Percentiles rank a stretch among this genome's conserved stretches.
Conservation (phyloP, 2,329 filamentous ascomycete species). For the Ascochyta rabiei region DNA sequence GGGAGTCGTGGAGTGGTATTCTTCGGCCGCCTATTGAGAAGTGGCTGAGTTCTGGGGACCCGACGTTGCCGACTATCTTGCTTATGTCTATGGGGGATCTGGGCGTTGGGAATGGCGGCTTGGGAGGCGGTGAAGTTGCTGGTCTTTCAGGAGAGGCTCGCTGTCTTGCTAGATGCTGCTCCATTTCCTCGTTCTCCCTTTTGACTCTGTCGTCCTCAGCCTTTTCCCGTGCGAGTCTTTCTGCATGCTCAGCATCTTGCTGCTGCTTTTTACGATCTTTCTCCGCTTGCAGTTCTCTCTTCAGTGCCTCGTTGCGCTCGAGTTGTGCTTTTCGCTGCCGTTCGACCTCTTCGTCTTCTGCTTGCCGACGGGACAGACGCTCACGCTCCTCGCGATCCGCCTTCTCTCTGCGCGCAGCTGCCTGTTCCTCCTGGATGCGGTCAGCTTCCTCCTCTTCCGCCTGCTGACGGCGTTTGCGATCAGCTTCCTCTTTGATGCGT, state of each 20-base stretch:
- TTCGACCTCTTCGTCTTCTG: not conserved
- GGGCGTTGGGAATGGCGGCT: not conserved
- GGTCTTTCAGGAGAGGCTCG: not conserved
- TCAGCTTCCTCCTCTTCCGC: conserved; percentile 5
- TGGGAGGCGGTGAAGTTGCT: not conserved
- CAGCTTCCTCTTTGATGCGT: not conserved
- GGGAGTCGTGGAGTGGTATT: conserved; percentile 31
- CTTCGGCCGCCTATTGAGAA: conserved; percentile 29
- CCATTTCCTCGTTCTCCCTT: not conserved
- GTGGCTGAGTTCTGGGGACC: conserved; percentile 27
- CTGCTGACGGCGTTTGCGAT: not conserved
- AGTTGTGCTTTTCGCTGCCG: not conserved
- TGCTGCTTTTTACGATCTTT: not conserved
- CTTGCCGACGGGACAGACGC: not conserved
- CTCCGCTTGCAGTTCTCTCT: not conserved
- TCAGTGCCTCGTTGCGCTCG: not conserved
- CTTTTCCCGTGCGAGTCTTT: not conserved
- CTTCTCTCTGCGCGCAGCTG: conserved; percentile 1
- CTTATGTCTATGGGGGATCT: conserved; percentile 24
- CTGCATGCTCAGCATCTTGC: not conserved
- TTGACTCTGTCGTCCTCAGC: not conserved
- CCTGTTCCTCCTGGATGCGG: conserved; percentile 4
- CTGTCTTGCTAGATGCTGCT: not conserved
- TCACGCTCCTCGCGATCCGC: not conserved
- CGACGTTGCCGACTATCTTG: conserved; percentile 8